Base-by-base conservation (phyloP, 768 basidiomycete species). In the Wakefieldia striispora region DNA sequence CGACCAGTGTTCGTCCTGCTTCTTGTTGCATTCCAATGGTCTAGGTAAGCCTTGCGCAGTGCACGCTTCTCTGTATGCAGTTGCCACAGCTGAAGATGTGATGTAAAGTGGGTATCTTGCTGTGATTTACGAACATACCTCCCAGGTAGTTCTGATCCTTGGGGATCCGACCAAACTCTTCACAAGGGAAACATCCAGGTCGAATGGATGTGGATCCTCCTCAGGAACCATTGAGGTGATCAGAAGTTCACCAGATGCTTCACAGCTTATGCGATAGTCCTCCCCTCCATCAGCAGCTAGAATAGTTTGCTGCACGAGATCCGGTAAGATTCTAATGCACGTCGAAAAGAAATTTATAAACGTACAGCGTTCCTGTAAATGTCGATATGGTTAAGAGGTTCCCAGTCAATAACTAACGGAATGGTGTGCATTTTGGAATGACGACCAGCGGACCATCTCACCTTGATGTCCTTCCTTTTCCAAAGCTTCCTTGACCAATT, bases 391-490 rank as follows among this genome's bases (percentile, higher is more conserved):
- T 80, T 75, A 39, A 74, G 62, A 0, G 82, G 79, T 38, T 75
- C 72, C 88, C 88, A 92, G 49, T 88, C 83, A 44, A 91, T 76
- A 10, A 91, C 54, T 52, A 21, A 12, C 6, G 35, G 1, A 38
- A 11, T 45, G 8, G 21, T 38, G 12, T 24, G 26, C 31, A 13
- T 37, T n/a, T 29, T 65, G 53, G 6, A 60, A 49, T 23, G 6
- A 0, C 0, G 9, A 31, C 34, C 8, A 8, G 10, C 16, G 17
- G 21, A 21, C 31, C 27, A 34, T 31, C 54, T 69, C 49, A 84
- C 88, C 84, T 66, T 76, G 71, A 61, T 91, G 86, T 3, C 90
- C 88, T 17, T 81, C 83, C 10, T 73, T 74, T 19, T 78, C 50
- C 14, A 93, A 63, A 0, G 85, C 86, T 3, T 71, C 63, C 66